Base-by-base conservation (phyloP, 1,284 basidiomycete genomes). In the Tremellales sp. region DNA sequence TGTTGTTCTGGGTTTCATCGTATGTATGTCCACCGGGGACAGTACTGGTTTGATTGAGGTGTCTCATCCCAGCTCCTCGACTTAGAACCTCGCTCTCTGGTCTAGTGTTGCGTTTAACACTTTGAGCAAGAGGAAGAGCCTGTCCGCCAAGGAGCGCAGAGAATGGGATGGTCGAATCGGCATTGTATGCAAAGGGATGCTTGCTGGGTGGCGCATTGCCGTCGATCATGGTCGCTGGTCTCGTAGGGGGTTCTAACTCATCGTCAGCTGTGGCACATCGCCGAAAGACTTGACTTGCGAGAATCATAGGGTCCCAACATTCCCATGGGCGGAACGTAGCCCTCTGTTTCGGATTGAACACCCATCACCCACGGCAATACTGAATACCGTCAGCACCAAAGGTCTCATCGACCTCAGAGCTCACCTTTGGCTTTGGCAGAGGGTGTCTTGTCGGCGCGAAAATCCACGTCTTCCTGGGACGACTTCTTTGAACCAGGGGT, bases 281-380 rank as follows among this genome's bases (percentile, higher is more conserved):
- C 22, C 3, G 27, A 8, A 29, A n/a, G 7, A 32, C 10, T 19
- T 24, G 22, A 18, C 65, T 49, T 32, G 66, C 67, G 51, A 10
- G 65, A 64, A 33, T 55, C 54, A 40, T 70, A 70, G 0, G 67
- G 67, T 2, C 67, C 67, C 45, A 64, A 57, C 61, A 70, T 64
- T n/a, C 66, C 66, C 43, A 58, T 58, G 18, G 61, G 59, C 6
- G 49, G 38, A 3, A 46, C 40, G 18, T 55, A 54, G 4, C 45
- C 54, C 39, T 53, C 47, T 19, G 49, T 46, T n/a, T n/a, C n/a
- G n/a, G n/a, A n/a, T 13, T 56, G 42, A 1, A 62, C 49, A n/a
- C 46, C 55, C 33, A 56, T 39, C 6, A 64, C 65, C 66, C 66
- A 68, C 33, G 66, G 65, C 29, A 69, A 47, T 12, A 67, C 63